A percentile compares a stretch with the other conserved stretches of the same genome.
Conservation (phyloP, 371 early-diverging fungal species). For the Circinella umbellata region DNA sequence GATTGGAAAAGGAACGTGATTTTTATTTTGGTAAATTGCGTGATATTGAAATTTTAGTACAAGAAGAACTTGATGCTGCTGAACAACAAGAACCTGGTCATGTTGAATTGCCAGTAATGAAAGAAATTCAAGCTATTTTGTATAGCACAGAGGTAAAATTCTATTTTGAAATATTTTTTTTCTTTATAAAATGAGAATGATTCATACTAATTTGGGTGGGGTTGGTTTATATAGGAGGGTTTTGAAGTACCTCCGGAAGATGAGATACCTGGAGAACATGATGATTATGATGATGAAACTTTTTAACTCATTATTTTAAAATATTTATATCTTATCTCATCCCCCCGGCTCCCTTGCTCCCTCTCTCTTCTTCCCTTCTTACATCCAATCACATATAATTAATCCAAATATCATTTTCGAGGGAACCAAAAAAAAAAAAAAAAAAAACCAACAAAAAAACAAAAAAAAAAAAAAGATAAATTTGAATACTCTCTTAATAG, state of each 20-base stretch:
- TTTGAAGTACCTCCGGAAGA: constrained; percentile 51
- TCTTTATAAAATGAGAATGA: no score
- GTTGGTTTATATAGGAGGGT: constrained; percentile 32
- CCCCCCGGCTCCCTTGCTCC: not conserved
- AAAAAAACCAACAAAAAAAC: no score
- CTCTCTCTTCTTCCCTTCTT: not conserved
- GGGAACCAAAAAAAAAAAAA: no score
- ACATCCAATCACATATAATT: not conserved
- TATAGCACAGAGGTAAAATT: constrained; percentile 78
- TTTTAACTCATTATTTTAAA: constrained; percentile 42
- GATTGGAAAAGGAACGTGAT: constrained; percentile 92
- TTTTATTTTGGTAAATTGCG: constrained; percentile 93
- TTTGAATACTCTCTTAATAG: no score
- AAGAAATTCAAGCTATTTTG: constrained; percentile 81
- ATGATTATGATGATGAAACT: constrained; percentile 56
- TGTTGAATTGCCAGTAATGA: constrained; percentile 51
- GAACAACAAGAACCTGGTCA: constrained; percentile 35
- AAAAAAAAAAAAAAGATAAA: no score
- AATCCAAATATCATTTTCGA: not conserved
- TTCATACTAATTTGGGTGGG: no score
- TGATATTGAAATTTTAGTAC: constrained; percentile 90
- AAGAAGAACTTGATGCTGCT: constrained; percentile 62
- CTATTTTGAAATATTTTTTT: not conserved
- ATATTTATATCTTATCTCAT: no score
- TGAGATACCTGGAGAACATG: constrained; percentile 29